A percentile compares a stretch with the other conserved stretches of the same genome.
Evolutionary conservation across 2,329 filamentous ascomycete species (phyloP).

Genomic region (Talaromyces sp.): DNA sequence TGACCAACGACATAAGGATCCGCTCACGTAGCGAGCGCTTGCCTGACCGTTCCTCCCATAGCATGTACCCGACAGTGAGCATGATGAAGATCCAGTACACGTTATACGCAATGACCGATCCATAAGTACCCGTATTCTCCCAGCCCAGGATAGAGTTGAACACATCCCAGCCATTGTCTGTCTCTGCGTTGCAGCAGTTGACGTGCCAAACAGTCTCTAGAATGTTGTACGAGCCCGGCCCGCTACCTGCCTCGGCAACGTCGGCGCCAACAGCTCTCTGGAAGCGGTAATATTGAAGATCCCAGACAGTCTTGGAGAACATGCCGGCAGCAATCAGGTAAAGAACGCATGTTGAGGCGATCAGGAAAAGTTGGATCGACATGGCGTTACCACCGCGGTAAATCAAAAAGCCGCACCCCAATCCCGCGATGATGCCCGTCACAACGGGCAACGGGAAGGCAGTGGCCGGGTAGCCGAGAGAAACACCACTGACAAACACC

Average conservation of each 20-base stretch:
- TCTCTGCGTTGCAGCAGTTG: conserved; percentile 74
- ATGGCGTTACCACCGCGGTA: conserved; percentile 69
- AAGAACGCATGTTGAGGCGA: conserved; percentile 75
- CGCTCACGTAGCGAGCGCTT: conserved; percentile 24
- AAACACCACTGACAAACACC: conserved; percentile 81
- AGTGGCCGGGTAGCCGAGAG: conserved; percentile 70
- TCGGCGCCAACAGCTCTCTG: conserved; percentile 58
- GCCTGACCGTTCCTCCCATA: conserved; percentile 25
- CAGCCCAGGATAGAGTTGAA: conserved; percentile 85
- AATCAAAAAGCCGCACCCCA: conserved; percentile 67
- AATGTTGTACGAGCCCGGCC: conserved; percentile 78
- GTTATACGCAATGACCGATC: conserved; percentile 83
- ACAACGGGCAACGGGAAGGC: conserved; percentile 77
- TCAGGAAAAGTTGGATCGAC: conserved; percentile 73
- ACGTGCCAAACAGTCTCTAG: conserved; percentile 77
- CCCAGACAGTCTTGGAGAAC: conserved; percentile 75
- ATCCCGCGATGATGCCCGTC: conserved; percentile 67
- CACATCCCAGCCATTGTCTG: conserved; percentile 78
- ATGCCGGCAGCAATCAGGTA: conserved; percentile 82
- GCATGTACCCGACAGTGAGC: conserved; percentile 60
- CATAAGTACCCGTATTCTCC: conserved; percentile 85
- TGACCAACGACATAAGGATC: conserved; percentile 22
- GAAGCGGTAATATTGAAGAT: conserved; percentile 66
- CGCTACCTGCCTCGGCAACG: conserved; percentile 61
- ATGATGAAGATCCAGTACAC: conserved; percentile 80